phyloP scores from a whole-genome alignment of 805 yeast genomes.

The Wickerhamomyces pijperi region DNA sequence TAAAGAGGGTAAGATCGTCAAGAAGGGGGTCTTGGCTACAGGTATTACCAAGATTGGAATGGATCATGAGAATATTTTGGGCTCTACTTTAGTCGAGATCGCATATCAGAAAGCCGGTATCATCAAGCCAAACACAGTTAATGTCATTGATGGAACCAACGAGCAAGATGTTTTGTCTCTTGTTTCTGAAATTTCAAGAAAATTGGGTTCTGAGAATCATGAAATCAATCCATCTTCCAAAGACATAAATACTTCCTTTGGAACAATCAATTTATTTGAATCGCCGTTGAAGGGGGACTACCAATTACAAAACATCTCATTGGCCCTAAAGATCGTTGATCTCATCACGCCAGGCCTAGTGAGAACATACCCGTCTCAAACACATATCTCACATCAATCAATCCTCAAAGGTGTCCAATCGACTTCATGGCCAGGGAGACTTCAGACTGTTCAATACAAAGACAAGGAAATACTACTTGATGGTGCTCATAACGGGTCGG shows the following conservation, averaged over 20 bases:
- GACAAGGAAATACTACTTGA: slow-evolving; percentile 42
- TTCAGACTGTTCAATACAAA: slow-evolving; percentile 37
- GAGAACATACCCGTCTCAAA: slow-evolving; percentile 13
- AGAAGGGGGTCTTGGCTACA: slow-evolving; percentile 39
- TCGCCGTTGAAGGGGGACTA: slow-evolving; percentile 64
- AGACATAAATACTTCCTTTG: slow-evolving; percentile 21
- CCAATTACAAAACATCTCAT: slow-evolving; percentile 58
- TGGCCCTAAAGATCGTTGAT: slow-evolving; percentile 51
- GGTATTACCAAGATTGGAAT: slow-evolving; percentile 79
- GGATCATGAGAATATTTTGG: slow-evolving; percentile 76
- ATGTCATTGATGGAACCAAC: slow-evolving; percentile 64
- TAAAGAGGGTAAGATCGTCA: slow-evolving; percentile 1
- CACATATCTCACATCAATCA: slow-evolving; percentile 21
- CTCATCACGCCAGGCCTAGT: slow-evolving; percentile 17
- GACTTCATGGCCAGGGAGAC: slow-evolving; percentile 81
- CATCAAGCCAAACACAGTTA: slow-evolving; percentile 45
- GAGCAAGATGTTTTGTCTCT: slow-evolving; percentile 35
- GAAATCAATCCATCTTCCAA: slow-evolving; percentile 8
- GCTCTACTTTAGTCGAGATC: slow-evolving; percentile 50
- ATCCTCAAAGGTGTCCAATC: slow-evolving; percentile 39
- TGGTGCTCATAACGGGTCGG: slow-evolving; percentile 89
- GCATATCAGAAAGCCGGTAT: slow-evolving; percentile 85
- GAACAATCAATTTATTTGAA: slow-evolving; percentile 17
- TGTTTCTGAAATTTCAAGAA: slow-evolving; percentile 27
- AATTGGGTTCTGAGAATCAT: slow-evolving; percentile 19